Conservation (phyloP, 352 stramenopile genomes). For the Albugo candida region DNA sequence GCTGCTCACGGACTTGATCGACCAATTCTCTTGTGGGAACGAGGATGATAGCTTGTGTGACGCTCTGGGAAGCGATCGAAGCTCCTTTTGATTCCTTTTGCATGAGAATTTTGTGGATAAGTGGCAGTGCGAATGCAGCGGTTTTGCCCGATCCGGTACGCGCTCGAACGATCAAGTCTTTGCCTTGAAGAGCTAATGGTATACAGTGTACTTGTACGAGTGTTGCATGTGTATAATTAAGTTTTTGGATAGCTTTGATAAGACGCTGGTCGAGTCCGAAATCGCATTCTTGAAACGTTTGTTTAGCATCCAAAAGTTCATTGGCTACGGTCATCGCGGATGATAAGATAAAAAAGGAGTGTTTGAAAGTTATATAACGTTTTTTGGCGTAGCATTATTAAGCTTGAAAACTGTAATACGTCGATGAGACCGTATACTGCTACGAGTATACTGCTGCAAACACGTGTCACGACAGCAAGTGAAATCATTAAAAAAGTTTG, state of each 20-base stretch:
- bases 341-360: neutral
- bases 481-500: too few relatives aligned
- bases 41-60: slow-evolving; percentile 82
- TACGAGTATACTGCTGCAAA: too few relatives aligned
- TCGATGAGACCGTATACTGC: too few relatives aligned
- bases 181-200: slow-evolving; percentile 81
- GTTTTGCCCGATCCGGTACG: slow-evolving; percentile 89
- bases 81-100: slow-evolving; percentile 30
- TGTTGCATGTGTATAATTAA: slow-evolving; percentile 86
- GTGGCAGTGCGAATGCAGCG: slow-evolving; percentile 81
- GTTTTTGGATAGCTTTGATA: slow-evolving; percentile 81
- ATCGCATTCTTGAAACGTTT: slow-evolving; percentile 54
- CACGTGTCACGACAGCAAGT: too few relatives aligned
- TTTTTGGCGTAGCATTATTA: too few relatives aligned
- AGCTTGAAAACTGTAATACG: too few relatives aligned
- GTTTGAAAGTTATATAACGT: neutral
- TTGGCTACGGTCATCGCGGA: too few relatives aligned
- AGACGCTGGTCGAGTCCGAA: slow-evolving; percentile 85
- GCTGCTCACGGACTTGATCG: slow-evolving; percentile 82
- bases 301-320: slow-evolving; percentile 43
- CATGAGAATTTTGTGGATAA: slow-evolving; percentile 84
- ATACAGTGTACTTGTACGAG: slow-evolving; percentile 92
- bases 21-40: slow-evolving; percentile 95
- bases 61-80: slow-evolving; percentile 13
- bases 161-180: slow-evolving; percentile 84